Evolutionary conservation across 257 asterid genomes (phyloP), one percentile per base, ranked within the genome.

Genomic region (Nicotiana paniculata): DNA sequence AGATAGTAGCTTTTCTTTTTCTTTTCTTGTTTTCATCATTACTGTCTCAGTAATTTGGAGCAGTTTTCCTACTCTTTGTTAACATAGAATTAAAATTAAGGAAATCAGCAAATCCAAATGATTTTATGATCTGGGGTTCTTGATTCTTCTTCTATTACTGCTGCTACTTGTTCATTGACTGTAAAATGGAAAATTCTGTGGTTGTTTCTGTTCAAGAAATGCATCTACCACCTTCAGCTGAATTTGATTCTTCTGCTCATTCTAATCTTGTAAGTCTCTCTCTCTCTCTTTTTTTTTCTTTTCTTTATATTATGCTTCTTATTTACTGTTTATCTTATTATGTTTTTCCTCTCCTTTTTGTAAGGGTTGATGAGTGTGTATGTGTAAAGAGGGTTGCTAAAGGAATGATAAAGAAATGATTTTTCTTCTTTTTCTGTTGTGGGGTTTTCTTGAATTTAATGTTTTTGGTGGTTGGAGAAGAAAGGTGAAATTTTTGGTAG

Each of bases 11-110:
- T 3, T 30, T 35, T 10, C n/a, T 24, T 80, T 80, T 46, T 37
- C 30, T 68, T 54, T 81, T 83, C 82, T 79, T 85, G 80, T 85
- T 83, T 80, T 80, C 77, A 80, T 83, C 82, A 65, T 51, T 79
- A 64, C 76, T 63, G 55, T 80, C 85, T 16, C 51, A 3, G 10
- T 17, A 17, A 16, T 58, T 58, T 5, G 12, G 9, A 58, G 2
- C 24, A 9, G 28, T 58, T 58, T 58, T 58, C 1, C 26, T 58
- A 18, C 28, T 58, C 28, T 54, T n/a, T 58, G 64, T 18, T 58
- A 58, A 57, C 10, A 5, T 70, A 55, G n/a, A 72, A 26, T 46
- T 72, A 46, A 24, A 43, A 72, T 24, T 11, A 12, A 13, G 28
- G 6, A 46, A 72, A 46, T 72, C 59, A 72, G 21, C 61, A 46